Percentiles rank a stretch among this genome's conserved stretches.
These are phyloP conservation scores for Xylariaceae sp. DNA, from an alignment of 2,329 filamentous ascomycete species.

Conservation along the genomic window DNA sequence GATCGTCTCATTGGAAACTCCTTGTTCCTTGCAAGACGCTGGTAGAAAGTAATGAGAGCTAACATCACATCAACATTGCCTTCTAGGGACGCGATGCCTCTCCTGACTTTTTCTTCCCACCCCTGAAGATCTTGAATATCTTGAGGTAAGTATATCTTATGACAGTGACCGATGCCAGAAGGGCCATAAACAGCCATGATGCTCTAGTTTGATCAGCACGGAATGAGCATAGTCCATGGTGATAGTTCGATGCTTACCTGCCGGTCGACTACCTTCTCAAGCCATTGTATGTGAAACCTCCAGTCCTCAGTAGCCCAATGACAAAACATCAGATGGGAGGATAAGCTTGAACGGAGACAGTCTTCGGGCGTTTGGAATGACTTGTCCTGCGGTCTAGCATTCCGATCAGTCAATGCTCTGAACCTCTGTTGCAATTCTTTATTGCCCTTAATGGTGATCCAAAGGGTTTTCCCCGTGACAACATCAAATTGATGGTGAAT, in stretches of 20 bases:
- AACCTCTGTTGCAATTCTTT: constrained; percentile 23
- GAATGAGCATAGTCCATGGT: constrained; percentile 1
- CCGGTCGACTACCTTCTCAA: constrained; percentile 30
- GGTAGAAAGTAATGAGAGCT: constrained; percentile 26
- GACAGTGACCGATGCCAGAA: constrained; percentile 7
- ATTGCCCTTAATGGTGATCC: constrained; percentile 36
- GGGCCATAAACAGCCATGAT: constrained; percentile 16
- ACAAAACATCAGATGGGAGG: constrained; percentile 32
- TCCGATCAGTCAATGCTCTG: constrained; percentile 27
- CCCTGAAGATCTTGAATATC: constrained; percentile 32
- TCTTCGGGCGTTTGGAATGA: constrained; percentile 25
- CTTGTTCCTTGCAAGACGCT: constrained; percentile 13
- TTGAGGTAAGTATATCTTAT: constrained; percentile 16
- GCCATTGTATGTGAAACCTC: constrained; percentile 35
- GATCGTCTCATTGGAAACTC: constrained; percentile 17
- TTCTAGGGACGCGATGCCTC: constrained; percentile 32
- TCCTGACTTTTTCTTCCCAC: constrained; percentile 33
- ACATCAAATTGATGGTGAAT: constrained; percentile 38
- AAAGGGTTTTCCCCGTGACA: constrained; percentile 29
- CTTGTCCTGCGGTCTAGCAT: constrained; percentile 27
- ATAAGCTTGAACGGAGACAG: constrained; percentile 32
- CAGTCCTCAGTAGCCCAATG: constrained; percentile 39
- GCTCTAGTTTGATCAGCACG: constrained; percentile 17
- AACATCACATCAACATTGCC: constrained; percentile 34
- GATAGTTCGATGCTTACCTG: constrained; percentile 18